phyloP scores from a whole-genome alignment of 2,329 filamentous ascomycete genomes.

The Canariomyces notabilis region DNA sequence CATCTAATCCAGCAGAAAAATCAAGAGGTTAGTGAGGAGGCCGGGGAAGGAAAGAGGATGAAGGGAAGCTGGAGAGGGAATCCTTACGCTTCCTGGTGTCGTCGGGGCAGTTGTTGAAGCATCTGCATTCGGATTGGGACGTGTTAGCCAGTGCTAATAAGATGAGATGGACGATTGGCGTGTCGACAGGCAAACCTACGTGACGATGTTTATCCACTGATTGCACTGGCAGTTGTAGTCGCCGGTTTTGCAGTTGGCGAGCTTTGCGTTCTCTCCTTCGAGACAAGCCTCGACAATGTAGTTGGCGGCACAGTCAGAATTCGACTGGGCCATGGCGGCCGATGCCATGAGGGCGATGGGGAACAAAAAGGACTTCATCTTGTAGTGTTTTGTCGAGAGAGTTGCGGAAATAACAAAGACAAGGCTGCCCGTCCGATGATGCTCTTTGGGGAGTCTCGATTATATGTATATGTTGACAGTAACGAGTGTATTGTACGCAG shows the following conservation, averaged over 20 bases:
- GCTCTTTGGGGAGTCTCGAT: background rate
- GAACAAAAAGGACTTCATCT: constrained; percentile 42
- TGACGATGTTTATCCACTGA: constrained; percentile 40
- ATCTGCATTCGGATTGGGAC: constrained; percentile 30
- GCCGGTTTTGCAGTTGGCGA: constrained; percentile 33
- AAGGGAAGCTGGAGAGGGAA: background rate
- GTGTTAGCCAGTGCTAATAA: background rate
- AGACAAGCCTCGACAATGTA: constrained; percentile 45
- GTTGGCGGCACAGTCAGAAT: constrained; percentile 38
- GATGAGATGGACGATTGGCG: background rate
- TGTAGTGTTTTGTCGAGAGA: constrained; percentile 7
- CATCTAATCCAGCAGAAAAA: constrained; percentile 3
- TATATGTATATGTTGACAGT: background rate
- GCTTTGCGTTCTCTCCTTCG: constrained; percentile 35
- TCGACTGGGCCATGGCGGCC: constrained; percentile 32
- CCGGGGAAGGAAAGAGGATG: background rate
- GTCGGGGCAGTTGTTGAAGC: constrained; percentile 54
- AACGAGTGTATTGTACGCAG: background rate
- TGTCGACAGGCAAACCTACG: constrained; percentile 33
- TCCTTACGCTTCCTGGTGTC: constrained; percentile 33
- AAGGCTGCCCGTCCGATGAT: background rate
- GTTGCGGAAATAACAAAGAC: background rate
- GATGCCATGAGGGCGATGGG: constrained; percentile 37
- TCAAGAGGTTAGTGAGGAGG: background rate
- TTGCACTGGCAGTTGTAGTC: constrained; percentile 47